Evolutionary conservation across 331 rosid genomes (phyloP).

Genomic region (Quercus lobata): DNA sequence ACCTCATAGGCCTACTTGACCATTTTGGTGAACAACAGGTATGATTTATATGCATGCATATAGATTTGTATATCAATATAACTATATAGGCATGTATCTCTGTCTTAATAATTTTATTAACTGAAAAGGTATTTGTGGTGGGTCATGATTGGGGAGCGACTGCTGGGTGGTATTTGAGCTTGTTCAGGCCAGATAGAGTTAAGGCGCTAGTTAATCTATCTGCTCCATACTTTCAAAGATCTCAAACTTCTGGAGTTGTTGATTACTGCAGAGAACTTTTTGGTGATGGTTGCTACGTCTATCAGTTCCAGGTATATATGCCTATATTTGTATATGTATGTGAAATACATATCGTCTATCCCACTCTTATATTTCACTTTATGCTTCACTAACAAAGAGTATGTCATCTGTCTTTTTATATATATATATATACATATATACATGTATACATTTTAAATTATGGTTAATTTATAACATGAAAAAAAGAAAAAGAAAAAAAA

Average conservation of each 20-base stretch:
- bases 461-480: too few species aligned
- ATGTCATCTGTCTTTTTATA: too few species aligned
- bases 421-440: too few species aligned
- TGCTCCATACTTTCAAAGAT: conserved; percentile 59
- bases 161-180: conserved; percentile 59
- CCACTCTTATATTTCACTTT: too few species aligned
- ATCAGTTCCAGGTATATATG: conserved; percentile 61
- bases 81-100: not conserved
- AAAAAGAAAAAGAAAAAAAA: too few species aligned
- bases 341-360: too few species aligned
- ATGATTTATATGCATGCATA: not conserved
- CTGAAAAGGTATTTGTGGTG: conserved; percentile 53
- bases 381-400: too few species aligned
- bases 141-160: conserved; percentile 70
- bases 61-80: not conserved
- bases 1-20: conserved; percentile 61
- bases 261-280: conserved; percentile 27
- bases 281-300: conserved; percentile 50
- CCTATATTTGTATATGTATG: not conserved
- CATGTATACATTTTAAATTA: too few species aligned
- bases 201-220: conserved; percentile 46
- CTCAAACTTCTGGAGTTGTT: conserved; percentile 33
- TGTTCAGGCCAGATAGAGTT: conserved; percentile 76
- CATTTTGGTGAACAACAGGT: conserved; percentile 71
- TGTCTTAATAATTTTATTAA: not conserved